Evolutionary conservation across 2,329 filamentous ascomycete species (phyloP).

Genomic region (Penicillium sp.): DNA sequence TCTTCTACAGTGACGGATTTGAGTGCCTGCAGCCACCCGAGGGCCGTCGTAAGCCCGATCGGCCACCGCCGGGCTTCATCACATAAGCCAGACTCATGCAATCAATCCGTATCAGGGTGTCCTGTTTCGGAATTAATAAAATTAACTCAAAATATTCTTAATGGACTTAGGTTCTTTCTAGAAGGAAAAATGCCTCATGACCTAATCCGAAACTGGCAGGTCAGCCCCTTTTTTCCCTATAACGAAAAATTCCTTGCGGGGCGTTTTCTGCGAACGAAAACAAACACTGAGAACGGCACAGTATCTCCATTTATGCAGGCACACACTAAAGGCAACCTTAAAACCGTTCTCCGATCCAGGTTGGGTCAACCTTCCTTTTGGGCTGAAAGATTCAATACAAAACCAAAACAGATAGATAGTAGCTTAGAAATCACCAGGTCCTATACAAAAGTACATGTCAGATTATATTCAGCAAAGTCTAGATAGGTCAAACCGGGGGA

Average conservation of each 20-base stretch:
- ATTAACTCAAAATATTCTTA: not conserved
- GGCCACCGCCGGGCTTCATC: not conserved
- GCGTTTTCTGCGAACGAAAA: not conserved
- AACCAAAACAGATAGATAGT: no score
- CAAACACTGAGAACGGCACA: slow-evolving; percentile 8
- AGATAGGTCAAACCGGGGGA: not conserved
- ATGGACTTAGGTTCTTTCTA: not conserved
- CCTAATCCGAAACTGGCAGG: not conserved
- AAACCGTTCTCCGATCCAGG: slow-evolving; percentile 7
- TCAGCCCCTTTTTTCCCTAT: not conserved
- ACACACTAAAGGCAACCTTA: slow-evolving; percentile 26
- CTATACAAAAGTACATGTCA: not conserved
- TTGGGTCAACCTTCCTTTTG: not conserved
- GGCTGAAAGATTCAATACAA: not conserved
- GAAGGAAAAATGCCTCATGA: not conserved
- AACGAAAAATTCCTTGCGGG: not conserved
- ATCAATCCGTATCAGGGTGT: not conserved
- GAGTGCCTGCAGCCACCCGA: slow-evolving; percentile 46
- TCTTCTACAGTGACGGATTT: slow-evolving; percentile 1
- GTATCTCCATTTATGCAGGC: slow-evolving; percentile 15
- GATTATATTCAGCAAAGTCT: not conserved
- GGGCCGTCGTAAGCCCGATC: slow-evolving; percentile 31
- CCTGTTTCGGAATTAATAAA: not conserved
- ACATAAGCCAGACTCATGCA: not conserved
- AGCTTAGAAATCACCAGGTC: no score